Percentiles rank a stretch among this genome's conserved stretches.
Evolutionary conservation across 1,139 yeast genomes (phyloP).

Genomic region (Pneumocystis wakefieldiae): DNA sequence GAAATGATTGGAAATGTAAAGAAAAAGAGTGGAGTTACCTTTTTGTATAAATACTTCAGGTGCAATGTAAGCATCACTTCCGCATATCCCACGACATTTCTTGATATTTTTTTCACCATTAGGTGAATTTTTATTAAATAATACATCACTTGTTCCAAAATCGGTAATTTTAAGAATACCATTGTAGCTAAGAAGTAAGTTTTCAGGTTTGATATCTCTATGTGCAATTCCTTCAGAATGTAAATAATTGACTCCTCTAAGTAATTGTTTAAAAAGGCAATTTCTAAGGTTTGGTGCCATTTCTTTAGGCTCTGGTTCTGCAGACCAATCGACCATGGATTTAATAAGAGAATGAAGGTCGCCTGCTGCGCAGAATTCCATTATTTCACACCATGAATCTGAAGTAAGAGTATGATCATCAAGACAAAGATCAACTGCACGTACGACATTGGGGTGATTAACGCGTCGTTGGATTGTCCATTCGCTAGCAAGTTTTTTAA

Average conservation of each 20-base stretch:
- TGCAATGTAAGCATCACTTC: slow-evolving; percentile 76
- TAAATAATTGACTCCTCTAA: slow-evolving; percentile 55
- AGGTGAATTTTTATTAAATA: slow-evolving; percentile 28
- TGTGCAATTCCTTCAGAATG: slow-evolving; percentile 61
- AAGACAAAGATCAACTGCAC: slow-evolving; percentile 42
- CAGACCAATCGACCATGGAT: slow-evolving; percentile 15
- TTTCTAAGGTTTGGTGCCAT: slow-evolving; percentile 21
- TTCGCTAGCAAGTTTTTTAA: slow-evolving; percentile 59
- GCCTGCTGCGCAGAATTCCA: slow-evolving; percentile 95
- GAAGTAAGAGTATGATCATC: slow-evolving; percentile 20
- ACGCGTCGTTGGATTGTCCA: slow-evolving; percentile 59
- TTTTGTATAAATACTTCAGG: slow-evolving; percentile 51
- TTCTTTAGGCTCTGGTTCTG: slow-evolving; percentile 14
- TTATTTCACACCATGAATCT: slow-evolving; percentile 49
- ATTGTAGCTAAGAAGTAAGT: slow-evolving; percentile 47
- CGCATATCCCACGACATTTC: slow-evolving; percentile 24
- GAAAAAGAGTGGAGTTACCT: slow-evolving; percentile 15
- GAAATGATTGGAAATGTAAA: not conserved
- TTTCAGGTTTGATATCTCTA: slow-evolving; percentile 61
- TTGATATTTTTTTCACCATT: slow-evolving; percentile 9
- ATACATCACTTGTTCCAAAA: slow-evolving; percentile 52
- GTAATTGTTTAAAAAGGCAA: slow-evolving; percentile 55
- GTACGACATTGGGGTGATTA: slow-evolving; percentile 53
- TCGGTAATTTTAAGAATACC: slow-evolving; percentile 60
- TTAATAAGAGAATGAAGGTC: slow-evolving; percentile 58